A percentile compares a stretch with the other conserved stretches of the same genome.
These are phyloP conservation scores for Vanilla planifolia DNA, from an alignment of 106 monocot genomes.

Conservation along the genomic window DNA sequence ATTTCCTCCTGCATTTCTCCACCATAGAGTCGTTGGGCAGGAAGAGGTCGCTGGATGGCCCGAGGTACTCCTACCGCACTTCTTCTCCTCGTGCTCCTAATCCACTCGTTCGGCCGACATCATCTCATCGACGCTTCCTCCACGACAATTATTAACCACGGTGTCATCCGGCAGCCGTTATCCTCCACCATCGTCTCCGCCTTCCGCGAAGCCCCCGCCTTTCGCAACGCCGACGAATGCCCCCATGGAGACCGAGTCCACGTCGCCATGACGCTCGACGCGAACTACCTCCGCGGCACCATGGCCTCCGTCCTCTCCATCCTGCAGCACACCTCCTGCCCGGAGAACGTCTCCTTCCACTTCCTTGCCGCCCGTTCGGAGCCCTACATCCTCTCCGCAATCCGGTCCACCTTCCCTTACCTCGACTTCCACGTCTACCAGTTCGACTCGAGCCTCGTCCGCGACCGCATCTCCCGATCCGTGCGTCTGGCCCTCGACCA, in stretches of 20 bases:
- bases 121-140: too few species aligned
- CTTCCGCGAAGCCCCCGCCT: conserved; percentile 53
- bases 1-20: too few species aligned
- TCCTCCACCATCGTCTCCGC: conserved; percentile 1
- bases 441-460: conserved; percentile 46
- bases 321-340: conserved; percentile 62
- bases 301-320: conserved; percentile 54
- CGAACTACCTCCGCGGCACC: conserved; percentile 67
- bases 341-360: conserved; percentile 47
- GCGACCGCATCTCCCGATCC: conserved; percentile 67
- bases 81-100: too few species aligned
- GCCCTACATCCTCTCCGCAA: conserved; percentile 12
- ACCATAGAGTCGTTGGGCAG: too few species aligned
- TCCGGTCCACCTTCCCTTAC: conserved; percentile 56
- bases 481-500: conserved; percentile 73
- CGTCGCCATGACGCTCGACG: conserved; percentile 73
- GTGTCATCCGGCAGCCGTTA: conserved; percentile 4
- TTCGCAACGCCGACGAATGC: conserved; percentile 67
- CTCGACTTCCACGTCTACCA: conserved; percentile 51
- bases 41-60: too few species aligned
- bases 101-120: too few species aligned
- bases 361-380: conserved; percentile 29
- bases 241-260: conserved; percentile 18
- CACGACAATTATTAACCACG: too few species aligned
- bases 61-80: too few species aligned